Evolutionary conservation across 1,139 yeast species (phyloP).

Genomic region (Lodderomyces margitis): DNA sequence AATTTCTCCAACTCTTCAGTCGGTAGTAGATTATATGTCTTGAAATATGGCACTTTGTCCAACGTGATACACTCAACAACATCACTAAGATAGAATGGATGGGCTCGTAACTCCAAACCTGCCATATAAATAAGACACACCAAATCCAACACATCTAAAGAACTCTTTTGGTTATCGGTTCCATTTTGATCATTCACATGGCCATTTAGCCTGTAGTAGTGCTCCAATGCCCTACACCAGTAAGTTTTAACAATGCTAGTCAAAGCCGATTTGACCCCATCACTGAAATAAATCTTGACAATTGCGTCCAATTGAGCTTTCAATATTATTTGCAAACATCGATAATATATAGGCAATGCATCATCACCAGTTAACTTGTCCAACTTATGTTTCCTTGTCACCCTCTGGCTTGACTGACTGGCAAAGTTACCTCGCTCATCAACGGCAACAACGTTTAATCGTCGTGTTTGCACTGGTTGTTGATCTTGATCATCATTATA

Average conservation of each 20-base stretch:
- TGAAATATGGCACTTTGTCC: conserved; percentile 40
- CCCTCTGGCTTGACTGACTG: conserved; percentile 10
- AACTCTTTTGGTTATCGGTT: neutral
- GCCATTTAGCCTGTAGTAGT: neutral
- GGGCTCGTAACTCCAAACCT: conserved; percentile 28
- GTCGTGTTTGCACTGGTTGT: conserved; percentile 45
- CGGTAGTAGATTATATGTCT: conserved; percentile 32
- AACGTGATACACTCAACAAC: conserved; percentile 27
- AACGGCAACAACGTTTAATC: conserved; percentile 43
- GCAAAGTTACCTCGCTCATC: conserved; percentile 20
- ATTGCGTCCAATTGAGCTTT: conserved; percentile 41
- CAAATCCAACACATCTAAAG: conserved; percentile 24
- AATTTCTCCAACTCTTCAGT: conserved; percentile 21
- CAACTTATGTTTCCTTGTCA: conserved; percentile 10
- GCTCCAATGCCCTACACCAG: conserved; percentile 37
- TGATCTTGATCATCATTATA: conserved; percentile 72
- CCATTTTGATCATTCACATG: neutral
- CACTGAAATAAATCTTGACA: conserved; percentile 13
- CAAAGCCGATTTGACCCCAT: conserved; percentile 31
- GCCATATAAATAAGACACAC: conserved; percentile 40
- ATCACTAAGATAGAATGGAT: conserved; percentile 40
- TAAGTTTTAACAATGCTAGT: conserved; percentile 44
- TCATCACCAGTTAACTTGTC: conserved; percentile 50
- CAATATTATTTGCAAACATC: conserved; percentile 56
- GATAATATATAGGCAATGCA: conserved; percentile 46